These are phyloP conservation scores for Aspergillus pseudonomiae DNA, from an alignment of 2,329 filamentous ascomycete genomes.

Conservation along the genomic window DNA sequence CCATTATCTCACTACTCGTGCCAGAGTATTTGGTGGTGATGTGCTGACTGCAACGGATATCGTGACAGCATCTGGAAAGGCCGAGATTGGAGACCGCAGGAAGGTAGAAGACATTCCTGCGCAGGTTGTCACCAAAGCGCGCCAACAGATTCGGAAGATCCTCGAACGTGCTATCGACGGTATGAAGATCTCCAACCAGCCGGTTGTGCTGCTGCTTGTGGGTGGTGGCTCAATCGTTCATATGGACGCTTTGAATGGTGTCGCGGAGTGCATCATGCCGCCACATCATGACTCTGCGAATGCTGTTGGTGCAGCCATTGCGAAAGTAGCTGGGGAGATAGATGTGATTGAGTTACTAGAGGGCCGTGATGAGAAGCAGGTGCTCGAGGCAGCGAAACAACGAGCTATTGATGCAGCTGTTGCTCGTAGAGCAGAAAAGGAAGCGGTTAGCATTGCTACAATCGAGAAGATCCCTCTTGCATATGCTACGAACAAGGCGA, in stretches of 20 bases:
- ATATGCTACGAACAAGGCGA: slow-evolving; percentile 36
- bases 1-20: slow-evolving; percentile 57
- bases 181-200: neutral
- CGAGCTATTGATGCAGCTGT: neutral
- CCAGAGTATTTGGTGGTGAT: slow-evolving; percentile 60
- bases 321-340: slow-evolving; percentile 53
- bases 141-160: neutral
- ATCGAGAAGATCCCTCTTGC: slow-evolving; percentile 42
- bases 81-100: neutral
- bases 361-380: slow-evolving; percentile 33
- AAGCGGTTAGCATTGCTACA: slow-evolving; percentile 42
- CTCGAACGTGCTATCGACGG: neutral
- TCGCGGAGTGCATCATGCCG: neutral
- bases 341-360: neutral
- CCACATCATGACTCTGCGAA: slow-evolving; percentile 59
- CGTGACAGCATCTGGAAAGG: slow-evolving; percentile 38
- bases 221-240: slow-evolving; percentile 55
- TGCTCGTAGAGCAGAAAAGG: slow-evolving; percentile 30
- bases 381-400: neutral
- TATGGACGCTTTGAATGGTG: neutral
- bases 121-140: neutral
- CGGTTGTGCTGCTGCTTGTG: slow-evolving; percentile 56
- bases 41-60: slow-evolving; percentile 63
- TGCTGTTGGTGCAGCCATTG: slow-evolving; percentile 66
- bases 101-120: neutral